A percentile compares a stretch with the other conserved stretches of the same genome.
Conservation (phyloP, 495 filamentous ascomycete species). For the Penicillium argentinense region DNA sequence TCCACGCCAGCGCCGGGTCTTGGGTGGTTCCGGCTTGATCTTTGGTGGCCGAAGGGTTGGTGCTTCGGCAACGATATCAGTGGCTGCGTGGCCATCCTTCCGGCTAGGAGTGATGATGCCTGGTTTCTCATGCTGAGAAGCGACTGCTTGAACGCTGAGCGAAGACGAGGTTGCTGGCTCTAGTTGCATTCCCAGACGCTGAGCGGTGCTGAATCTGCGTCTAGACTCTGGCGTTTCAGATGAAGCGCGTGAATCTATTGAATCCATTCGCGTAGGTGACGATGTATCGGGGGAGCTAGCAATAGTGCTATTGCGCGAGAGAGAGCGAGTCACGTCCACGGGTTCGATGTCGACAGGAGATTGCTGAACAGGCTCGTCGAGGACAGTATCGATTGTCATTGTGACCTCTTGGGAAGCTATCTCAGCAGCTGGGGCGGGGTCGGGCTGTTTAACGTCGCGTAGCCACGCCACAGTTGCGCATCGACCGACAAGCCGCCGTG, state of each 20-base stretch:
- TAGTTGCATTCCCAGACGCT: conserved; percentile 47
- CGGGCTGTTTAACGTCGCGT: conserved; percentile 35
- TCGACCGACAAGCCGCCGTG: conserved; percentile 75
- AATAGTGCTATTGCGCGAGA: conserved; percentile 47
- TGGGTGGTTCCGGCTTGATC: conserved; percentile 45
- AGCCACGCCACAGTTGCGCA: conserved; percentile 87
- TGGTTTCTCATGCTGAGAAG: conserved; percentile 77
- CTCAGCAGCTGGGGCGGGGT: conserved; percentile 8
- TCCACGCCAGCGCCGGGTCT: conserved; percentile 44
- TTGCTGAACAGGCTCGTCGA: conserved; percentile 15
- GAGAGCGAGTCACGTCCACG: conserved; percentile 25
- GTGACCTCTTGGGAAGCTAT: conserved; percentile 9
- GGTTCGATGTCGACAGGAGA: conserved; percentile 30
- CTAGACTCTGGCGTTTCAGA: conserved; percentile 18
- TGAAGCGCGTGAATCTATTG: conserved; percentile 27
- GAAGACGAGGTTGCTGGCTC: conserved; percentile 46
- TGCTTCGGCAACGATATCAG: conserved; percentile 16
- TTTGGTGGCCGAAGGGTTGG: conserved; percentile 30
- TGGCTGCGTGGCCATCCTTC: conserved; percentile 30
- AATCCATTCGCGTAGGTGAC: conserved; percentile 31
- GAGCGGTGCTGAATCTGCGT: conserved; percentile 26
- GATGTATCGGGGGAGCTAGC: conserved; percentile 28
- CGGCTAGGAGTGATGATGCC: conserved; percentile 81
- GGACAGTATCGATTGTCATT: conserved; percentile 24
- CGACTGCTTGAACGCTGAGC: conserved; percentile 75